Conservation (phyloP, 306 rosid genomes). For the Hippophae tibetana region DNA sequence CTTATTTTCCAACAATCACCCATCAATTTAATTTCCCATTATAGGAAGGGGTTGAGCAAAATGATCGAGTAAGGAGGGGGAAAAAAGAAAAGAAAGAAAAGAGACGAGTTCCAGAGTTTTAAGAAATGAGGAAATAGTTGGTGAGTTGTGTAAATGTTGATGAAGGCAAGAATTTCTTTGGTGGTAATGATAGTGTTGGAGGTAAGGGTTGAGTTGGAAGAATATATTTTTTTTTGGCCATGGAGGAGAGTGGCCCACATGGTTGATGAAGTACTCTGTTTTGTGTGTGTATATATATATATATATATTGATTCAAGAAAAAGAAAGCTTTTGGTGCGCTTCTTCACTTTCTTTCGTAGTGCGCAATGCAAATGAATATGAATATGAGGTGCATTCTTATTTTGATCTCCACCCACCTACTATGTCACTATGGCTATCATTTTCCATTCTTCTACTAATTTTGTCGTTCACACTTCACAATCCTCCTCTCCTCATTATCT, state of each 20-base stretch:
- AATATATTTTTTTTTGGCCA: conserved; percentile 35
- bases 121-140: conserved; percentile 10
- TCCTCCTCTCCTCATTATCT: too few relatives aligned
- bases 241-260: conserved; percentile 54
- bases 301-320: conserved; percentile 23
- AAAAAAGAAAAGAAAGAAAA: background rate
- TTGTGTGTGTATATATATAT: background rate
- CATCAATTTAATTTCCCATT: conserved; percentile 15
- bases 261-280: conserved; percentile 1
- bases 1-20: conserved; percentile 35
- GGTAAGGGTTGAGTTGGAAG: conserved; percentile 19
- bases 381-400: too few relatives aligned
- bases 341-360: background rate
- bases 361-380: too few relatives aligned
- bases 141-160: background rate
- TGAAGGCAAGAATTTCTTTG: conserved; percentile 38
- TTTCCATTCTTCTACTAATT: too few relatives aligned
- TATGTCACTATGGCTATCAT: too few relatives aligned
- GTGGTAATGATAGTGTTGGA: conserved; percentile 54
- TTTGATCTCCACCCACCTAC: too few relatives aligned
- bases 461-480: too few relatives aligned
- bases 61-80: background rate
- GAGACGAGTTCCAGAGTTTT: background rate
- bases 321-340: conserved; percentile 22
- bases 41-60: conserved; percentile 18